Percentiles rank a stretch among this genome's conserved stretches.
Conservation (phyloP, 1,139 yeast genomes). For the Lodderomyces metapsilosis region DNA sequence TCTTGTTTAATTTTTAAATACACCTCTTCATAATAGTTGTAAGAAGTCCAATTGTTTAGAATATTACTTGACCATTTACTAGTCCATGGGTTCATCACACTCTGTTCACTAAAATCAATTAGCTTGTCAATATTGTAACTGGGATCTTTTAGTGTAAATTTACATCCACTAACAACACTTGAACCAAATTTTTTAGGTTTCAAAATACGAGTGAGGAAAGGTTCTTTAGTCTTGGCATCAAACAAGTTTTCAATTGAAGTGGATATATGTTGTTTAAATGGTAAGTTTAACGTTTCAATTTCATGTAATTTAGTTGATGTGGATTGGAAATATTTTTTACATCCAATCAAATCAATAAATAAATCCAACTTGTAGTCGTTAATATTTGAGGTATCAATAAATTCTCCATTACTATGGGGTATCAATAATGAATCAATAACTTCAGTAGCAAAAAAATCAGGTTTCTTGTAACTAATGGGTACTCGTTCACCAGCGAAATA, state of each 20-base stretch:
- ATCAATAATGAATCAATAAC: conserved; percentile 35
- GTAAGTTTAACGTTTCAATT: conserved; percentile 33
- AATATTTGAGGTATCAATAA: conserved; percentile 22
- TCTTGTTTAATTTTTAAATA: conserved; percentile 23
- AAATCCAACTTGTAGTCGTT: conserved; percentile 34
- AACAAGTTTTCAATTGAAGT: conserved; percentile 24
- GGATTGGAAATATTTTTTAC: conserved; percentile 37
- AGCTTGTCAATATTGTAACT: conserved; percentile 34
- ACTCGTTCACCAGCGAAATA: conserved; percentile 36
- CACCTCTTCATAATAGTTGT: conserved; percentile 38
- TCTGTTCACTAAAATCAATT: conserved; percentile 22
- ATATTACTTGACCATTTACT: conserved; percentile 32
- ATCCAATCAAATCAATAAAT: conserved; percentile 42
- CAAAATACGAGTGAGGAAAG: conserved; percentile 34
- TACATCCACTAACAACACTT: conserved; percentile 38
- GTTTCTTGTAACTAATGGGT: conserved; percentile 39
- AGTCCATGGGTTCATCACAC: conserved; percentile 33
- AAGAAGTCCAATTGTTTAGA: conserved; percentile 32
- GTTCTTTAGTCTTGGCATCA: conserved; percentile 28
- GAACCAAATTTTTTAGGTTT: conserved; percentile 38
- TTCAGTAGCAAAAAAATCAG: conserved; percentile 41
- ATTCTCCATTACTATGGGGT: conserved; percentile 19
- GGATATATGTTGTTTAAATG: conserved; percentile 24
- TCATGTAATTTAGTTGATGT: conserved; percentile 26
- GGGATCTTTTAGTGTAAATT: conserved; percentile 30